Percentiles rank a stretch among this genome's conserved stretches.
These are phyloP conservation scores for Mycena galopus DNA, from an alignment of 768 basidiomycete species.

Conservation along the genomic window DNA sequence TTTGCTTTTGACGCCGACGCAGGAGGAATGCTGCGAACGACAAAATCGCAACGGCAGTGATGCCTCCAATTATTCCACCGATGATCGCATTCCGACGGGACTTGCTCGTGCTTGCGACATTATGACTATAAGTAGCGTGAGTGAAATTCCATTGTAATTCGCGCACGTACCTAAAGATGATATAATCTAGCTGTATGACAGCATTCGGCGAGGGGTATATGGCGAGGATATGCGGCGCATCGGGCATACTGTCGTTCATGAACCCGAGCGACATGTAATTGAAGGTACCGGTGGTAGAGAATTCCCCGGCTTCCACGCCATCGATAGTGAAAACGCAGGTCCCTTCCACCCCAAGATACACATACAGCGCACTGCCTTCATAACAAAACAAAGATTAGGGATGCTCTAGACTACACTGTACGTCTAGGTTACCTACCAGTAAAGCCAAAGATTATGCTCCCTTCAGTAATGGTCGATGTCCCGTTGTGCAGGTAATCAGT, in stretches of 20 bases:
- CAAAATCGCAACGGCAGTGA: background rate
- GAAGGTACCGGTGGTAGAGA: background rate
- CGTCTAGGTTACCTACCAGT: background rate
- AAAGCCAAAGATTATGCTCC: constrained; percentile 9
- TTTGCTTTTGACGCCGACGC: background rate
- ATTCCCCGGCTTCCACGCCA: background rate
- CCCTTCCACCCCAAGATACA: constrained; percentile 6
- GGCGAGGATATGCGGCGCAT: constrained; percentile 8
- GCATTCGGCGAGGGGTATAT: background rate
- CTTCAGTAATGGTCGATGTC: constrained; percentile 11
- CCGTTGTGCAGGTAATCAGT: background rate
- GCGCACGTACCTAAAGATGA: constrained; percentile 16
- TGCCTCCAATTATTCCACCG: constrained; percentile 22
- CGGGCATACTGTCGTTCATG: background rate
- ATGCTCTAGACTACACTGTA: too few relatives aligned
- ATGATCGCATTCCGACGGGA: constrained; percentile 10
- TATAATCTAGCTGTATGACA: constrained; percentile 13
- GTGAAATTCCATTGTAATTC: background rate
- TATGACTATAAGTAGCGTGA: background rate
- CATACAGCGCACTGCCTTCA: constrained; percentile 17
- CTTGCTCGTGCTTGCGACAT: background rate
- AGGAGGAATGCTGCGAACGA: background rate
- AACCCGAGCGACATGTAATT: constrained; percentile 7
- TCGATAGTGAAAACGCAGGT: constrained; percentile 15
- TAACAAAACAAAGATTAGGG: background rate